These are phyloP conservation scores for Cryphonectria japonica DNA, from an alignment of 2,329 filamentous ascomycete genomes.

Conservation along the genomic window DNA sequence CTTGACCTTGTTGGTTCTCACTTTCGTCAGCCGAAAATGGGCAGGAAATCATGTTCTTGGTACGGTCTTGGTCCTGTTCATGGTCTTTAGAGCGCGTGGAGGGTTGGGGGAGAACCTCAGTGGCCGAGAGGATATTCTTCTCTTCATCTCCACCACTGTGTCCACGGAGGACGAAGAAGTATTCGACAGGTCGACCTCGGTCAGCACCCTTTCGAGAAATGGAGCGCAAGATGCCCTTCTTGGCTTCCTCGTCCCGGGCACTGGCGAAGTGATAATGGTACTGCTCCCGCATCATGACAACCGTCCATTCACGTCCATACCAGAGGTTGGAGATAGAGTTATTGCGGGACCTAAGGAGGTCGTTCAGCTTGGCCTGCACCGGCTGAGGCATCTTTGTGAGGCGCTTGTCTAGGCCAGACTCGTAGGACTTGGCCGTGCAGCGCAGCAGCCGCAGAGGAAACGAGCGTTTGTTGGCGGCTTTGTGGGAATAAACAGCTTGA, in stretches of 20 bases:
- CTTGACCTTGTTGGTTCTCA: no score
- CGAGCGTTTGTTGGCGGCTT: slow-evolving; percentile 31
- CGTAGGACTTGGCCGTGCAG: slow-evolving; percentile 34
- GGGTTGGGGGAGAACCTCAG: slow-evolving; percentile 26
- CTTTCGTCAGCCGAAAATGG: no score
- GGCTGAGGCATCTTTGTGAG: slow-evolving; percentile 31
- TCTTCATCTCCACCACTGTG: slow-evolving; percentile 13
- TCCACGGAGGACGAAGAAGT: slow-evolving; percentile 34
- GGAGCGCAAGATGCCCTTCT: slow-evolving; percentile 31
- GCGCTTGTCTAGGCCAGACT: slow-evolving; percentile 34
- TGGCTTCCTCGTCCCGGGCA: slow-evolving; percentile 30
- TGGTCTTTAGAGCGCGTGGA: not conserved
- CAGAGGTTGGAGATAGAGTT: slow-evolving; percentile 31
- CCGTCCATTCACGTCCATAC: slow-evolving; percentile 35
- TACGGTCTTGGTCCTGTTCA: no score
- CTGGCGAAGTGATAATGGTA: slow-evolving; percentile 33
- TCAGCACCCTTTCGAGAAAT: slow-evolving; percentile 33
- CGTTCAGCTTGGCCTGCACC: slow-evolving; percentile 31
- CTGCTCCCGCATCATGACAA: slow-evolving; percentile 35
- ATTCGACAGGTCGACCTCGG: slow-evolving; percentile 15
- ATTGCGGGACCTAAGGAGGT: slow-evolving; percentile 32
- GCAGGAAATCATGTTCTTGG: no score
- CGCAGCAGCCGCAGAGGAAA: slow-evolving; percentile 32
- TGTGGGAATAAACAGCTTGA: slow-evolving; percentile 31
- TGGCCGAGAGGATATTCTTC: slow-evolving; percentile 26